Evolutionary conservation across 2,329 filamentous ascomycete species (phyloP), one percentile per base, ranked within the genome.

Genomic region (Epichloe typhina): DNA sequence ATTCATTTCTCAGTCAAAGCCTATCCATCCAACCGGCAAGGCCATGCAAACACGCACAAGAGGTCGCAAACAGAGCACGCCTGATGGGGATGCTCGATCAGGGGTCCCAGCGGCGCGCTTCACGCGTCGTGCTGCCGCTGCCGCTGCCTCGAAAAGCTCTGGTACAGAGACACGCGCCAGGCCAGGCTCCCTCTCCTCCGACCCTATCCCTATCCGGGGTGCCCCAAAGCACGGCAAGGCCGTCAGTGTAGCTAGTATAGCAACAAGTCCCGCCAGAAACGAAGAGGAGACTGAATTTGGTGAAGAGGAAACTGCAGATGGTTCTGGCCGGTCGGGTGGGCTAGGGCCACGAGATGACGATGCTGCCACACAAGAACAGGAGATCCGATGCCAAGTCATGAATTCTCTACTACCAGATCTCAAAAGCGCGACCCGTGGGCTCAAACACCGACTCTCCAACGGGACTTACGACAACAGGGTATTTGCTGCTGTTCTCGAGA

Each of bases 401-500:
- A 2, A 6, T 3, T 43, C 23, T 9, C 40, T 48, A 2, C 50
- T 54, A 11, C 41, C 45, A 1, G 50, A 54, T 19, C 42, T 55
- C 13, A 36, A 13, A 36, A 19, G 35, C 17, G 52, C 50, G 7
- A 50, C 51, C 6, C 37, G 40, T 13, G 52, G 52, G 40, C 35
- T 56, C 15, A 43, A 54, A 26, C 26, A 23, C 4, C 54, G 49
- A 3, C 47, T 54, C 5, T 21, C 12, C 1, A 49, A 50, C 21
- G 49, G 44, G 3, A 19, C 40, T 17, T 3, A 51, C 33, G 47
- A 19, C 4, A 35, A 49, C 41, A 40, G 17, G 15, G 23, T 40
- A 4, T 47, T 45, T 42, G 52, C 47, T 5, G n/a, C 21, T 3
- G 12, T 54, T 13, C 42, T 50, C 21, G 35, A 46, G 37, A 31